These are phyloP conservation scores for Arthroderma sp. DNA, from an alignment of 2,329 filamentous ascomycete species.

Conservation along the genomic window DNA sequence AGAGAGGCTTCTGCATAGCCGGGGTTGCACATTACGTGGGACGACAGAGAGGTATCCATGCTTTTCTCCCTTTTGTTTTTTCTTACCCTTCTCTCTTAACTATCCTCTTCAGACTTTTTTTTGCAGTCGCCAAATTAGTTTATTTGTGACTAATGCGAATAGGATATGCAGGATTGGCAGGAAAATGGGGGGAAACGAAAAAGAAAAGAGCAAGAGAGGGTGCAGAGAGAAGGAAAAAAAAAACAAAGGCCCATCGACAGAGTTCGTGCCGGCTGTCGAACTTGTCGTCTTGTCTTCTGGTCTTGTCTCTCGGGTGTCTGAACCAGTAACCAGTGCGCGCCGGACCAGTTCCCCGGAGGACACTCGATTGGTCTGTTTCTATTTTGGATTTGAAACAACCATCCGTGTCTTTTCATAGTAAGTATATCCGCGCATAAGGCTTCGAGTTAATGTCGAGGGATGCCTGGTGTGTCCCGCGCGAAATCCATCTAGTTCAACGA, in stretches of 20 bases:
- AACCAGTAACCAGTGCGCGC: slow-evolving; percentile 2
- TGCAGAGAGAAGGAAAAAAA: neutral
- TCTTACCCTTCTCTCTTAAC: neutral
- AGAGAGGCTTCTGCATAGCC: slow-evolving; percentile 2
- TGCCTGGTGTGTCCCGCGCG: neutral
- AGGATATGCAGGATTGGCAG: neutral
- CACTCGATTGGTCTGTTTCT: slow-evolving; percentile 1
- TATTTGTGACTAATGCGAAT: neutral
- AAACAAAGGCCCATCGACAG: neutral
- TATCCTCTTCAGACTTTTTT: neutral
- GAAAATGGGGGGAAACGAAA: neutral
- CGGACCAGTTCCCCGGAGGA: slow-evolving; percentile 3
- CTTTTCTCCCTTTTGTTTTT: slow-evolving; percentile 1
- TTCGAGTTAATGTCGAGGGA: neutral
- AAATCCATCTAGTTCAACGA: neutral
- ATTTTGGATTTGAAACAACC: slow-evolving; percentile 4
- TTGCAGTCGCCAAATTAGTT: neutral
- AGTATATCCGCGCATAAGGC: neutral
- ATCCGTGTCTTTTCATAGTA: slow-evolving; percentile 2
- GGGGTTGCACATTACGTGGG: slow-evolving; percentile 5
- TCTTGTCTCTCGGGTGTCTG: neutral
- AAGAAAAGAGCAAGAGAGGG: neutral
- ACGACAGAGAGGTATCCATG: slow-evolving; percentile 2
- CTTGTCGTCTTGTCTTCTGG: neutral
- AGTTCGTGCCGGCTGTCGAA: slow-evolving; percentile 1